Conservation (phyloP, 805 yeast species). For the Yamadazyma sp. region DNA sequence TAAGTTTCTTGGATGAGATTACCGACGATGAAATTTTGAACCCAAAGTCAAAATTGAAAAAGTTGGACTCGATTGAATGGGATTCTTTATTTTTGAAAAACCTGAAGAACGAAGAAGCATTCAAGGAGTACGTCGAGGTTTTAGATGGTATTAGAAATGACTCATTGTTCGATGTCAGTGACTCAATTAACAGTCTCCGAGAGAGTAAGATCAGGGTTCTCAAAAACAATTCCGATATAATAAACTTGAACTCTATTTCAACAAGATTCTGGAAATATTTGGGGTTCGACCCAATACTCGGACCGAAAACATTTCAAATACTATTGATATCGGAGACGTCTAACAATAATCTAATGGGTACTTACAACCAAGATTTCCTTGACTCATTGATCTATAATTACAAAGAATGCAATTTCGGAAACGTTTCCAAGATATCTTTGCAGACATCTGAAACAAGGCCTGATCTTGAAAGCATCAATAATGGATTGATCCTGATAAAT, state of each 20-base stretch:
- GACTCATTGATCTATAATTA: constrained; percentile 44
- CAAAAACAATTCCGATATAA: constrained; percentile 38
- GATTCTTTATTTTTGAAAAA: constrained; percentile 25
- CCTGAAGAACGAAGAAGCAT: constrained; percentile 19
- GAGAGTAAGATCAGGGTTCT: constrained; percentile 27
- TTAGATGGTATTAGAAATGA: constrained; percentile 17
- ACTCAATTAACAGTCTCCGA: constrained; percentile 14
- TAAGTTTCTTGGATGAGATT: constrained; percentile 39
- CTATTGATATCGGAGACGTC: constrained; percentile 42
- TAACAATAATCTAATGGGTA: constrained; percentile 20
- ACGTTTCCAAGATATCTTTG: constrained; percentile 31
- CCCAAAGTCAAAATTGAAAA: constrained; percentile 22
- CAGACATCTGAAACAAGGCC: constrained; percentile 26
- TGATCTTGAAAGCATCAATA: constrained; percentile 29
- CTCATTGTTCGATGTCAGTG: constrained; percentile 15
- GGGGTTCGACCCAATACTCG: constrained; percentile 53
- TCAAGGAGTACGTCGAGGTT: constrained; percentile 21
- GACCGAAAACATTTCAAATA: constrained; percentile 52
- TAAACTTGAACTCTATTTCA: constrained; percentile 47
- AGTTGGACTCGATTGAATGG: constrained; percentile 34
- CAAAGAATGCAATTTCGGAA: constrained; percentile 50
- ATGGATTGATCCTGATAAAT: constrained; percentile 27
- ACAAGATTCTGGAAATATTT: constrained; percentile 56
- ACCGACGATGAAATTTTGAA: constrained; percentile 31
- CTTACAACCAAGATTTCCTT: constrained; percentile 38